Percentiles rank a stretch among this genome's conserved stretches.
Evolutionary conservation across 768 basidiomycete genomes (phyloP).

Genomic region (Strobilomyces echinocephalus): DNA sequence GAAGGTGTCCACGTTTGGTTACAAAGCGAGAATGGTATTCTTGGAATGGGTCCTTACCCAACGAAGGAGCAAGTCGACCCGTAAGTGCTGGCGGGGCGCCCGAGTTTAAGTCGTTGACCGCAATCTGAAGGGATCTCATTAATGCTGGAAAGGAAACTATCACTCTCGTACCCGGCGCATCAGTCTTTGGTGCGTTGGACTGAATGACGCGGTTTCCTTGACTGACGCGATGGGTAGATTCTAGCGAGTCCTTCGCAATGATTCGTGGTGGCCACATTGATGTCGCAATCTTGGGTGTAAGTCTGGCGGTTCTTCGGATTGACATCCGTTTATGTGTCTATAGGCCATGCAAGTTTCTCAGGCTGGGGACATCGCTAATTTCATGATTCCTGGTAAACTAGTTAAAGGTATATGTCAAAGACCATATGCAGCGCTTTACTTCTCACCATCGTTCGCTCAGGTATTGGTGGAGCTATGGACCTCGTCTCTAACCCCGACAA

Average conservation of each 20-base stretch:
- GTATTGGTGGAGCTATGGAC: slow-evolving; percentile 96
- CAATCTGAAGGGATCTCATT: slow-evolving; percentile 65
- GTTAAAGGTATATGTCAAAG: slow-evolving; percentile 55
- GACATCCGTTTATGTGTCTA: not conserved
- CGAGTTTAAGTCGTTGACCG: not conserved
- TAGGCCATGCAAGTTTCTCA: slow-evolving; percentile 95
- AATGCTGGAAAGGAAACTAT: slow-evolving; percentile 96
- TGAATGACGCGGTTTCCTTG: not conserved
- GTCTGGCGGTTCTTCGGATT: not conserved
- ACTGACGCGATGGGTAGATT: slow-evolving; percentile 41
- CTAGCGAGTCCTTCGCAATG: slow-evolving; percentile 94
- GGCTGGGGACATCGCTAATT: slow-evolving; percentile 92
- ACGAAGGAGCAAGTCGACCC: slow-evolving; percentile 74
- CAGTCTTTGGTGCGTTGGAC: slow-evolving; percentile 69
- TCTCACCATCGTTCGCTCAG: slow-evolving; percentile 34
- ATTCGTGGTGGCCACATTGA: slow-evolving; percentile 96
- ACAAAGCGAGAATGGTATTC: slow-evolving; percentile 87
- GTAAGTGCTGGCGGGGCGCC: slow-evolving; percentile 40
- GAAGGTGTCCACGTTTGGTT: slow-evolving; percentile 78
- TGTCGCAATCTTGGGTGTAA: slow-evolving; percentile 86
- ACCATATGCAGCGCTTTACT: not conserved
- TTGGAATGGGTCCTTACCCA: slow-evolving; percentile 90
- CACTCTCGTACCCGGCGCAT: slow-evolving; percentile 86
- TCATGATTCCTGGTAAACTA: slow-evolving; percentile 96
- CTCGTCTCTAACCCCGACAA: slow-evolving; percentile 94